Evolutionary conservation across 2,329 filamentous ascomycete species (phyloP).

Genomic region (Aureobasidium namibiae): DNA sequence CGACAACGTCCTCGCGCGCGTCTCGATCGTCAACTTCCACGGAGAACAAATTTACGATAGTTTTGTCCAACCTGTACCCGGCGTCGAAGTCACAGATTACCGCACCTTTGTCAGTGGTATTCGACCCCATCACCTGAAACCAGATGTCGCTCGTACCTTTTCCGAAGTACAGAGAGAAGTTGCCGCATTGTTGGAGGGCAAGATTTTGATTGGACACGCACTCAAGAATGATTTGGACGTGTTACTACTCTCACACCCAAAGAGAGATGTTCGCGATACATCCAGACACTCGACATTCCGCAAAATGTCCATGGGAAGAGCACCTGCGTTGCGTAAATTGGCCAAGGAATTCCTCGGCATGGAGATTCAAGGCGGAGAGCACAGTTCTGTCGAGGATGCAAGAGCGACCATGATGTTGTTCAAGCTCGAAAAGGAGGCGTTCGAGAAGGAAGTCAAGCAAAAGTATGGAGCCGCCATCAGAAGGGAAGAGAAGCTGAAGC

Average conservation of each 20-base stretch:
- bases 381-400: conserved; percentile 66
- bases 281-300: conserved; percentile 67
- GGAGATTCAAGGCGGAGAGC: conserved; percentile 52
- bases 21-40: conserved; percentile 89
- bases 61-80: conserved; percentile 59
- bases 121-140: conserved; percentile 60
- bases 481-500: conserved; percentile 14
- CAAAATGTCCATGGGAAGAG: conserved; percentile 58
- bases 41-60: conserved; percentile 90
- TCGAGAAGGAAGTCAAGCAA: conserved; percentile 72
- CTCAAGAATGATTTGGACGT: conserved; percentile 69
- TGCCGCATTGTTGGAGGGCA: conserved; percentile 57
- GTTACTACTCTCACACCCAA: conserved; percentile 69
- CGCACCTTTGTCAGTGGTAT: conserved; percentile 81
- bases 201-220: conserved; percentile 76
- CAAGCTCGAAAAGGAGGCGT: conserved; percentile 69
- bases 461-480: conserved; percentile 42
- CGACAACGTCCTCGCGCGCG: conserved; percentile 71
- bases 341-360: conserved; percentile 50
- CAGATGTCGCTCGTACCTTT: conserved; percentile 46
- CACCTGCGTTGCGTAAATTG: conserved; percentile 57
- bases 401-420: conserved; percentile 86
- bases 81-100: conserved; percentile 78
- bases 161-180: conserved; percentile 69
- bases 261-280: conserved; percentile 75